phyloP scores from a whole-genome alignment of 352 stramenopile genomes.

The Plasmopara viticola region DNA sequence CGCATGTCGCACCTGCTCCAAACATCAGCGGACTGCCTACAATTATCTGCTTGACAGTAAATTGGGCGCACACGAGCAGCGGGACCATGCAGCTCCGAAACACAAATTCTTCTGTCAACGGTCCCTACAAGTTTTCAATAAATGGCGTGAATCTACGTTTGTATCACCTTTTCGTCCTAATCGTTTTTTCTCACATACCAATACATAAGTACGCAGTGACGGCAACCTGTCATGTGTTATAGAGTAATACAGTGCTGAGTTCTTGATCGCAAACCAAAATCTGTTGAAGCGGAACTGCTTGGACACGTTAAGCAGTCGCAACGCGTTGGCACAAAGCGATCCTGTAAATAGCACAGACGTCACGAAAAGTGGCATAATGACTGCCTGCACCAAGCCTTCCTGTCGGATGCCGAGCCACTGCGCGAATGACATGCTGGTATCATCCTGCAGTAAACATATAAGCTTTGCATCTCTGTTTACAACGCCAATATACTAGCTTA shows the following conservation, averaged over 20 bases:
- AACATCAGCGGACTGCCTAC: conserved; percentile 91
- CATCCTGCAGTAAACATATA: conserved; percentile 40
- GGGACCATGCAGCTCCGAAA: conserved; percentile 93
- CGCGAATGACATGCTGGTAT: conserved; percentile 72
- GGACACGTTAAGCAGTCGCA: conserved; percentile 72
- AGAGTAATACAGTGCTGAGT: conserved; percentile 74
- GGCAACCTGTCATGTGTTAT: conserved; percentile 65
- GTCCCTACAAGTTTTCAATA: conserved; percentile 46
- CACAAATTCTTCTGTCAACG: conserved; percentile 93
- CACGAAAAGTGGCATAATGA: conserved; percentile 55
- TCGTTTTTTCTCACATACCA: conserved; percentile 33
- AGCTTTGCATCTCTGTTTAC: not conserved
- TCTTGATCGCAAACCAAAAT: conserved; percentile 76
- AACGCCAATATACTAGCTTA: conserved; percentile 20
- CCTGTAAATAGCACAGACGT: conserved; percentile 77
- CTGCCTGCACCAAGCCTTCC: conserved; percentile 46
- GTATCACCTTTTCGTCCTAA: not conserved
- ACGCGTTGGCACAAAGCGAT: conserved; percentile 60
- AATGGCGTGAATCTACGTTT: conserved; percentile 2
- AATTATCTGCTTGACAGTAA: conserved; percentile 77
- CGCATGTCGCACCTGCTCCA: conserved; percentile 77
- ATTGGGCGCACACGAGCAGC: conserved; percentile 77
- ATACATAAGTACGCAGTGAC: conserved; percentile 75
- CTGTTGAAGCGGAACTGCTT: conserved; percentile 70
- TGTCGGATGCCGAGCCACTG: conserved; percentile 77